Evolutionary conservation across 176 grass and related monocot species (phyloP).

Genomic region (Triticum timopheevii): DNA sequence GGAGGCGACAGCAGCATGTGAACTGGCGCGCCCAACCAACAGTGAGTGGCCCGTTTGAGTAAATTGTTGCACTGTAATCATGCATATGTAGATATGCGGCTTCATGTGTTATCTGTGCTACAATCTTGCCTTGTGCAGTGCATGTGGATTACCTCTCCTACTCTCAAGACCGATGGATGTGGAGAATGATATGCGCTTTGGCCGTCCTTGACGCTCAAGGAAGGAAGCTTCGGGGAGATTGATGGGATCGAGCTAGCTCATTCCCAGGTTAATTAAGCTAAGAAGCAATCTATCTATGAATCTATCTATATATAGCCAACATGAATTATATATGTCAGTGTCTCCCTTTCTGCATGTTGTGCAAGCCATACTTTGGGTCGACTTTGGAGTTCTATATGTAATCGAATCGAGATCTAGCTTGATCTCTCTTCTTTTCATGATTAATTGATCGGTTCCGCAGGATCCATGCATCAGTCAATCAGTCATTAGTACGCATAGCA

Average conservation of each 20-base stretch:
- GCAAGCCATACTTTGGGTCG: constrained; percentile 51
- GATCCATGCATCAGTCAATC: constrained; percentile 53
- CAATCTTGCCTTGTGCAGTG: constrained; percentile 40
- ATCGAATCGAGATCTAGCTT: constrained; percentile 58
- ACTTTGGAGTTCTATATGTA: constrained; percentile 54
- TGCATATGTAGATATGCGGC: constrained; percentile 4
- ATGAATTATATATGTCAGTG: constrained; percentile 47
- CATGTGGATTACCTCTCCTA: constrained; percentile 30
- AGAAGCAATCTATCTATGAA: constrained; percentile 50
- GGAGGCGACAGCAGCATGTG: constrained; percentile 73
- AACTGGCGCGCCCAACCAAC: constrained; percentile 22
- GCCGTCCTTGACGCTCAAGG: constrained; percentile 15
- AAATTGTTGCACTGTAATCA: constrained; percentile 38
- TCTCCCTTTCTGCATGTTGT: constrained; percentile 49
- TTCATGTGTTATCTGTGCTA: constrained; percentile 7
- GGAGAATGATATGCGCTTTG: constrained; percentile 22
- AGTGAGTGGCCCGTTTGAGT: constrained; percentile 33
- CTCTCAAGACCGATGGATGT: background rate
- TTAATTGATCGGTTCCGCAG: constrained; percentile 48
- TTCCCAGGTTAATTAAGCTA: constrained; percentile 55
- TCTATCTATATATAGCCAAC: constrained; percentile 38
- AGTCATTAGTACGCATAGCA: constrained; percentile 41
- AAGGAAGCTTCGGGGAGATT: constrained; percentile 46
- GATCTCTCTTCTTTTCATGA: constrained; percentile 61
- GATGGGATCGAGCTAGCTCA: constrained; percentile 12